phyloP scores from a whole-genome alignment of 2,329 filamentous ascomycete species.

The Colletotrichum tropicale region DNA sequence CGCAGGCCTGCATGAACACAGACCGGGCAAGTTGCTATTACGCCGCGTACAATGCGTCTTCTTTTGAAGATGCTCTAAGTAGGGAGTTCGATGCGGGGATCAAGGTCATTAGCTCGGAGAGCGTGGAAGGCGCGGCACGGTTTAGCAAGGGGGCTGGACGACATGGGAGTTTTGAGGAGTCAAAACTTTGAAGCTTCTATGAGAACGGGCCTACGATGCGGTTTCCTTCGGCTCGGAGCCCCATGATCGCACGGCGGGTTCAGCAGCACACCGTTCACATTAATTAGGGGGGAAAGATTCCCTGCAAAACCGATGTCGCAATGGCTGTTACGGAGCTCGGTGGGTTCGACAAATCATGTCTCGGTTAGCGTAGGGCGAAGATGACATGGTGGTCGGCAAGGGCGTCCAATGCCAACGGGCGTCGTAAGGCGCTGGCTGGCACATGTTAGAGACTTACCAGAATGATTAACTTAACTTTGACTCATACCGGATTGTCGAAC shows the following conservation, averaged over 20 bases:
- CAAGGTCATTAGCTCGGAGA: slow-evolving; percentile 45
- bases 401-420: neutral
- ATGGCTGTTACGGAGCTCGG: neutral
- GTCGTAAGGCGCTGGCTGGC: neutral
- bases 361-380: neutral
- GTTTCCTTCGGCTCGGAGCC: neutral
- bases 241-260: neutral
- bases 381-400: neutral
- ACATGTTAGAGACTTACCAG: neutral
- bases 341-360: neutral
- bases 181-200: neutral
- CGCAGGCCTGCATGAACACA: slow-evolving; percentile 55
- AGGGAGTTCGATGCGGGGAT: slow-evolving; percentile 51
- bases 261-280: neutral
- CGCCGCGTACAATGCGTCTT: slow-evolving; percentile 49
- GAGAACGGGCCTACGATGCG: neutral
- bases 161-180: neutral
- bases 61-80: slow-evolving; percentile 53
- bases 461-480: neutral
- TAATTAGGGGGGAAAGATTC: neutral
- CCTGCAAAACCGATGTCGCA: neutral
- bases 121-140: slow-evolving; percentile 26
- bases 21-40: slow-evolving; percentile 56
- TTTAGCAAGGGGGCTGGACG: neutral
- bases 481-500: neutral